Evolutionary conservation across 208 protist species (phyloP), one percentile per base, ranked within the genome.

Genomic region (Strigomonas culicis): DNA sequence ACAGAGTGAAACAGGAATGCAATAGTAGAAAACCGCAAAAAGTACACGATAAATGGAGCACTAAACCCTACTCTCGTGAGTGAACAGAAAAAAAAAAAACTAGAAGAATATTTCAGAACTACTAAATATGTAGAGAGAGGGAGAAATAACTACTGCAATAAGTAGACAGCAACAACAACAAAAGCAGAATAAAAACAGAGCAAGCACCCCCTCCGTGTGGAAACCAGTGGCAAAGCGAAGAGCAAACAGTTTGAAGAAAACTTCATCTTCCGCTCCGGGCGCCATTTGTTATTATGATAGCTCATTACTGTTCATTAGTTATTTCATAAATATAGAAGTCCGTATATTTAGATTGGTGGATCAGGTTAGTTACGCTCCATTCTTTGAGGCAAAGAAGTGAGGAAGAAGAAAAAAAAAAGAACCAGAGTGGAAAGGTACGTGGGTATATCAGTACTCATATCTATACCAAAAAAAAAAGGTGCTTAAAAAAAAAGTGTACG

Each of bases 321-420:
- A n/a, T n/a, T n/a, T n/a, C n/a, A n/a, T n/a, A n/a, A n/a, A n/a
- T n/a, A n/a, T n/a, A n/a, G n/a, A n/a, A n/a, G n/a, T n/a, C n/a
- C n/a, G n/a, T n/a, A n/a, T n/a, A n/a, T n/a, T n/a, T n/a, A n/a
- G n/a, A n/a, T n/a, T n/a, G n/a, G n/a, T n/a, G n/a, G n/a, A n/a
- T n/a, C n/a, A n/a, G n/a, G n/a, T n/a, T n/a, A n/a, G n/a, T n/a
- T n/a, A n/a, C n/a, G n/a, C n/a, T n/a, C n/a, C n/a, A n/a, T 46
- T 10, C 10, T 52, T 52, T 6, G 47, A 53, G 17, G 25, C n/a
- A 53, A 53, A 53, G 10, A 53, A 53, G 8, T 22, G n/a, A 11
- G 17, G n/a, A 53, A 53, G 25, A 53, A 53, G 25, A 53, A 17
- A 36, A 28, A 59, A 59, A 22, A 59, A 59, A 22, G 22, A 59